Base-by-base conservation (phyloP, 2,329 filamentous ascomycete species). In the Aspergillus melleus region DNA sequence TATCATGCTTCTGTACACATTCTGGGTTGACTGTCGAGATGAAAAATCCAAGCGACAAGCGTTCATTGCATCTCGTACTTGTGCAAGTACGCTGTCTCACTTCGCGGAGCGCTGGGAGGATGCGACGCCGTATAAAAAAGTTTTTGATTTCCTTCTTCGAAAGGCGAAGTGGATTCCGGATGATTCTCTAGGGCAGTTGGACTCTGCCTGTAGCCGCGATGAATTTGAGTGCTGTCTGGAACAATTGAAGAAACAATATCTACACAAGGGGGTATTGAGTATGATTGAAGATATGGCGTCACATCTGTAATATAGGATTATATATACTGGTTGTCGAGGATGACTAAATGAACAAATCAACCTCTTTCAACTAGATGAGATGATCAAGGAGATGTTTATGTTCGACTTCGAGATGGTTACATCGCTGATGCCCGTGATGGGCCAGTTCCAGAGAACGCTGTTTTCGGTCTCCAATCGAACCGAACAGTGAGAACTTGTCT, bases 281-380 rank as follows among this genome's bases (percentile, higher is more conserved):
- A 71, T 70, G 69, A 68, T 71, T 50, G 66, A 71, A 47, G 69
- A 71, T 61, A 70, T 71, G 61, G 61, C 68, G 54, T 62, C 64
- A 19, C 26, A 29, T 29, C 9, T 29, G 26, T 29, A 29, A 29
- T 29, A 29, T 9, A 29, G 26, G 26, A 4, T 29, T 8, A 9
- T 29, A 9, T 2, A 9, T 29, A 1, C 26, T 29, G 26, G 26
- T 8, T 9, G 26, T 29, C 26, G 26, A 29, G 6, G 26, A 29
- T 29, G 26, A 26, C 4, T 5, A 26, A 26, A 26, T 26, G 24
- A 26, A 26, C 24, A 5, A 26, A 26, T 26, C 6, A 3, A 26
- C 4, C 6, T 26, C 1, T 26, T 26, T 26, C 24, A 26, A 26
- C 24, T 26, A 3, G 24, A 26, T 5, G 6, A 26, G 24, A 26